Percentiles rank a stretch among this genome's conserved stretches.
phyloP scores from a whole-genome alignment of 257 asterid genomes.

The Nicotiana noctiflora region DNA sequence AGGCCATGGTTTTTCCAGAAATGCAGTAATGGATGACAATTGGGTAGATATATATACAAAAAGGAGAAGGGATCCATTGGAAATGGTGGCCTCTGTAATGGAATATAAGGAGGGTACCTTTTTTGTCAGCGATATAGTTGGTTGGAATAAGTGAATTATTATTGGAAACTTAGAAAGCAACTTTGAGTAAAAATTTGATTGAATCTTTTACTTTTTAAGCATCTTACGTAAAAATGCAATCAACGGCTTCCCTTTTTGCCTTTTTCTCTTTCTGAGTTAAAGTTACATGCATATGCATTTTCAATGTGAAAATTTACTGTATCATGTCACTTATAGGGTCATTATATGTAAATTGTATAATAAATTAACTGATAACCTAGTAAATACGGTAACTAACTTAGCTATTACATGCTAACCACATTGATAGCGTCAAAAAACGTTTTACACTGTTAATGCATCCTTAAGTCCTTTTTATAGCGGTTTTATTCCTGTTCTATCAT shows the following conservation, averaged over 20 bases:
- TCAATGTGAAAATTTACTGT: background rate
- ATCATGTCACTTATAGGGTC: background rate
- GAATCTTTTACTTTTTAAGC: background rate
- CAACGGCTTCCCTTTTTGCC: background rate
- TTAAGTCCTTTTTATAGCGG: background rate
- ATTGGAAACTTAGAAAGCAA: slow-evolving; percentile 15
- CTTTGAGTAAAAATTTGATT: background rate
- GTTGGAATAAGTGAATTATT: slow-evolving; percentile 12
- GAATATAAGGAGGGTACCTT: background rate
- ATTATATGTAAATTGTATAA: no score
- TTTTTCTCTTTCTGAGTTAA: background rate
- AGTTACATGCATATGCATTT: background rate
- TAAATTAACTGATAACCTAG: background rate
- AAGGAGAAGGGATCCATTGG: background rate
- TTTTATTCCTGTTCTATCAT: background rate
- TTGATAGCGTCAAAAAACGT: no score
- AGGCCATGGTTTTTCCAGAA: slow-evolving; percentile 14
- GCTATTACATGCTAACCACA: no score
- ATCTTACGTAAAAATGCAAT: background rate
- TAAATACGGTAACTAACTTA: background rate
- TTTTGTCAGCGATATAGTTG: slow-evolving; percentile 8
- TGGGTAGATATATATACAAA: background rate
- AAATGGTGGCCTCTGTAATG: background rate
- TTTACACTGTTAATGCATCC: no score
- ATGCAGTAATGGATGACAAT: background rate